Evolutionary conservation across 148 eudicot genomes (phyloP).

Genomic region (Persicaria tinctoria): DNA sequence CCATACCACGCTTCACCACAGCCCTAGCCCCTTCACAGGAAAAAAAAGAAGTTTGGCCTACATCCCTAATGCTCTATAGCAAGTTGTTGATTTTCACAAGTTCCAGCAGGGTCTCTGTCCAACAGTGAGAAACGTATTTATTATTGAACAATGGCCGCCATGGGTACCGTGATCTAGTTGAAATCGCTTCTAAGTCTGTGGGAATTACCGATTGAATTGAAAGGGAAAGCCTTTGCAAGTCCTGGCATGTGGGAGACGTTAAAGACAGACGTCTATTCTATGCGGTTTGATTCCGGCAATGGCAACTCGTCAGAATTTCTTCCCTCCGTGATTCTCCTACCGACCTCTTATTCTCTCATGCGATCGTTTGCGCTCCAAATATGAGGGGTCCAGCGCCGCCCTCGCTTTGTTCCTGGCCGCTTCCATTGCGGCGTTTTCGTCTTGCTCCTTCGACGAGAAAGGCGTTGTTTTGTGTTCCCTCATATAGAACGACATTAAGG

Average conservation of each 20-base stretch:
- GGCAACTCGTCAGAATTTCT: neutral
- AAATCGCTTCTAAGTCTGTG: too few relatives aligned
- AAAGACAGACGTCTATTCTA: neutral
- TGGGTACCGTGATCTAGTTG: too few relatives aligned
- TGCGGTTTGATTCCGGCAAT: neutral
- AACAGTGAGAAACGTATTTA: too few relatives aligned
- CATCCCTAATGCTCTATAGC: too few relatives aligned
- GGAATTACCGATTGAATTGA: neutral
- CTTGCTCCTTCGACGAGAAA: conserved; percentile 5
- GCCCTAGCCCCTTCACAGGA: too few relatives aligned
- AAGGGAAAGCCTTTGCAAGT: neutral
- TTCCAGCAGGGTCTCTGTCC: too few relatives aligned
- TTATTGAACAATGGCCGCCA: too few relatives aligned
- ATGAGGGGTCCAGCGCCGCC: conserved; percentile 29
- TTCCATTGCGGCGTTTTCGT: conserved; percentile 23
- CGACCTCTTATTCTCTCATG: neutral
- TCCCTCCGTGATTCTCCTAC: neutral
- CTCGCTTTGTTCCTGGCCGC: conserved; percentile 31
- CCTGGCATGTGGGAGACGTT: neutral
- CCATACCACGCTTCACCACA: too few relatives aligned
- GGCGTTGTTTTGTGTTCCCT: neutral
- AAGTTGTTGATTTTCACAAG: too few relatives aligned
- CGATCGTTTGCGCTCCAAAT: neutral
- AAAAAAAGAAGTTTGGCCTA: too few relatives aligned
- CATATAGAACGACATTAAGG: neutral